Conservation (phyloP, 2,329 filamentous ascomycete genomes). For the Scolecobasidium constrictum region DNA sequence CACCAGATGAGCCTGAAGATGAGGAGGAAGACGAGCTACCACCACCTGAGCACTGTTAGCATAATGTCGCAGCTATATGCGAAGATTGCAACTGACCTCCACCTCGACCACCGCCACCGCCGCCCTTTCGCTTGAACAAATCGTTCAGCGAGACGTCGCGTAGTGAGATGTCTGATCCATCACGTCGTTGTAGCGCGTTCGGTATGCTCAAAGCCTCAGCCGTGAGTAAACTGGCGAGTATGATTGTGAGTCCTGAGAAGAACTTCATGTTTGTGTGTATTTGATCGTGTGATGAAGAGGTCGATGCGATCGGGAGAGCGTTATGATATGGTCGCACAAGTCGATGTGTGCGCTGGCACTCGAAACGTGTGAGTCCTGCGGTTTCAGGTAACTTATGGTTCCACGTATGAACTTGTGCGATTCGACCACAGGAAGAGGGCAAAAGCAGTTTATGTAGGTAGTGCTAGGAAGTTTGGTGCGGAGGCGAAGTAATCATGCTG, state of each 20-base stretch:
- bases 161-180: neutral
- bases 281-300: too few species aligned
- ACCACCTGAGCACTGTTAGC: neutral
- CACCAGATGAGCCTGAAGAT: constrained; percentile 5
- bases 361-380: too few species aligned
- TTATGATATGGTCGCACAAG: neutral
- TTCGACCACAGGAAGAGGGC: too few species aligned
- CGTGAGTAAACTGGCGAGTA: constrained; percentile 4
- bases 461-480: too few species aligned
- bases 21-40: neutral
- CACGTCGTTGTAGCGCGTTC: constrained; percentile 1
- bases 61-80: constrained; percentile 11
- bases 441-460: too few species aligned
- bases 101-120: constrained; percentile 27
- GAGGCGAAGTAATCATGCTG: too few species aligned
- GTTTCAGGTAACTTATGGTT: too few species aligned
- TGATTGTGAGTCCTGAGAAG: neutral
- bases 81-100: too few species aligned
- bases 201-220: constrained; percentile 9
- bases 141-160: constrained; percentile 11
- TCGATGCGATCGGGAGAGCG: neutral
- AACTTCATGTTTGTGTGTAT: too few species aligned
- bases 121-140: constrained; percentile 39
- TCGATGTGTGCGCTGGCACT: too few species aligned
- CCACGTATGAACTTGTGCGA: too few species aligned